Conservation (phyloP, 192 early-diverging fungal species). For the Jimgerdemannia lactiflua region DNA sequence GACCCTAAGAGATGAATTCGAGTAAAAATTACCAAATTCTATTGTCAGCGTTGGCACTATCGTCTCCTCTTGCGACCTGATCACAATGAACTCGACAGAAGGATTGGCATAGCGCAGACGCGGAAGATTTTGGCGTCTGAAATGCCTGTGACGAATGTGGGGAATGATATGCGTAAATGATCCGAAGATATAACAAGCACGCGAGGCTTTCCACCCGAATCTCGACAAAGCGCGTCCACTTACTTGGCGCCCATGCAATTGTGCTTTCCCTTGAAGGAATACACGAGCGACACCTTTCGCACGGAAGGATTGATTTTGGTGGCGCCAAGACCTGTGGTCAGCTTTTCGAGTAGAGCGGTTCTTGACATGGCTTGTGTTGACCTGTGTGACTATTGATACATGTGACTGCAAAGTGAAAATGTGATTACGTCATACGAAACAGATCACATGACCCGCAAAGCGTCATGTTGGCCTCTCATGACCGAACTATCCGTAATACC, state of each 20-base stretch:
- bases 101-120: conserved; percentile 58
- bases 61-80: conserved; percentile 32
- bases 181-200: no score
- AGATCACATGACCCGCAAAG: no score
- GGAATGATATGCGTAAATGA: no score
- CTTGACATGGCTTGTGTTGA: no score
- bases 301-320: conserved; percentile 36
- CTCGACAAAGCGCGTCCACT: neutral
- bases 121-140: conserved; percentile 49
- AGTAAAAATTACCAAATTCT: conserved; percentile 42
- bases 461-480: no score
- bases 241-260: conserved; percentile 53
- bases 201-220: no score
- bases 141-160: conserved; percentile 45
- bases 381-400: no score
- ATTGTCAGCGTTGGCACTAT: conserved; percentile 43
- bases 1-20: neutral
- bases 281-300: conserved; percentile 47
- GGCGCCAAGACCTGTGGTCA: conserved; percentile 45
- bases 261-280: conserved; percentile 36
- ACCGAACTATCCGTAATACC: no score
- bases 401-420: no score
- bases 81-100: conserved; percentile 38
- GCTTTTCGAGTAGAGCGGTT: conserved; percentile 1
- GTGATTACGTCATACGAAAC: no score